Conservation (phyloP, 2,329 filamentous ascomycete species). For the Penicillium sumatraense region DNA sequence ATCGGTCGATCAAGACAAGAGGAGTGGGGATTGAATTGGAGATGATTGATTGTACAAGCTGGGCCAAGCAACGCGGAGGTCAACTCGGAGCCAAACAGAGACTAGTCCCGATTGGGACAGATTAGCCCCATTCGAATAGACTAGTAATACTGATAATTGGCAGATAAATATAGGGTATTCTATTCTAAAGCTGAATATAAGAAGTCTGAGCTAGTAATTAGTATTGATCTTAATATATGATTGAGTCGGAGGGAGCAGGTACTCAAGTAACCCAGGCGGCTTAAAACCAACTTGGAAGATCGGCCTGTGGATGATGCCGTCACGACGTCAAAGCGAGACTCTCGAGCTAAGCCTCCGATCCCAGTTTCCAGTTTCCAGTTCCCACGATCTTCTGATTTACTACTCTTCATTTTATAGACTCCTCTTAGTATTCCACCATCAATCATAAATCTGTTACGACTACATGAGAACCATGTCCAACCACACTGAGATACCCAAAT, state of each 20-base stretch:
- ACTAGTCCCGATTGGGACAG: conserved; percentile 16
- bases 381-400: no score
- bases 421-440: no score
- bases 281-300: no score
- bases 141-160: no score
- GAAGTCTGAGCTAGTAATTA: no score
- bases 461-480: background rate
- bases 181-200: background rate
- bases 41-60: no score
- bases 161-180: background rate
- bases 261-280: no score
- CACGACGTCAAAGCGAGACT: conserved; percentile 4
- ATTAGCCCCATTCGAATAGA: no score
- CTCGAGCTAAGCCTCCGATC: background rate
- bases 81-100: conserved; percentile 7
- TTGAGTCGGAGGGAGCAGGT: background rate
- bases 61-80: conserved; percentile 13
- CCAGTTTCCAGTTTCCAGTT: background rate
- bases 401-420: no score
- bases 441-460: no score
- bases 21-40: no score
- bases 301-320: background rate
- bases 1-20: conserved; percentile 9
- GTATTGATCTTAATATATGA: no score
- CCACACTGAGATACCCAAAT: conserved; percentile 42